phyloP scores from a whole-genome alignment of 1,284 basidiomycete genomes.

The Lentinula novae-zelandiae region DNA sequence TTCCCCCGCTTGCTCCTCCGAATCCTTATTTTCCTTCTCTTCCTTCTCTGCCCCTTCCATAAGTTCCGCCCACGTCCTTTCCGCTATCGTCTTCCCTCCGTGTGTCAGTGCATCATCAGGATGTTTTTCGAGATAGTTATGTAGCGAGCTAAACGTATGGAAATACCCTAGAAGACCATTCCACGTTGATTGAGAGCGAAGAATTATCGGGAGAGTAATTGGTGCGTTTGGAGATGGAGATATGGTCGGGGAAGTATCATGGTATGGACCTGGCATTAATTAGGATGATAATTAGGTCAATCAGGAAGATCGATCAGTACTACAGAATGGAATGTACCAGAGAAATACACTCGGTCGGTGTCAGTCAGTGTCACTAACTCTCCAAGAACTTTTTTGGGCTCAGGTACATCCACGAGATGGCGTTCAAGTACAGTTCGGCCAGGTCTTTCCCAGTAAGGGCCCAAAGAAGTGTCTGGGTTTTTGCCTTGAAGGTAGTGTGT shows the following conservation, averaged over 20 bases:
- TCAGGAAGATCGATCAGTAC: not conserved
- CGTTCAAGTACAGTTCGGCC: slow-evolving; percentile 75
- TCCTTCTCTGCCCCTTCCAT: slow-evolving; percentile 35
- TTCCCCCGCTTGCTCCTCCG: not conserved
- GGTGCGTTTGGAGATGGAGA: slow-evolving; percentile 15
- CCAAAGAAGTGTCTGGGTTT: slow-evolving; percentile 53
- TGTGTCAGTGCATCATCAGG: slow-evolving; percentile 47
- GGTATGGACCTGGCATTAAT: slow-evolving; percentile 17
- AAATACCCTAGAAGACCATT: slow-evolving; percentile 65
- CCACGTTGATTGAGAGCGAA: slow-evolving; percentile 64
- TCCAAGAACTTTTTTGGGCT: slow-evolving; percentile 36
- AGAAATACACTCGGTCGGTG: slow-evolving; percentile 53
- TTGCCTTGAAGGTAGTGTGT: slow-evolving; percentile 56
- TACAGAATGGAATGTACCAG: slow-evolving; percentile 32
- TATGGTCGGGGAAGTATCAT: slow-evolving; percentile 37
- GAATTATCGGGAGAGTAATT: slow-evolving; percentile 47
- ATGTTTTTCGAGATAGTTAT: slow-evolving; percentile 64
- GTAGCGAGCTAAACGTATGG: slow-evolving; percentile 68
- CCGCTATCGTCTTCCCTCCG: slow-evolving; percentile 59
- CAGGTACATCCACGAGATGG: slow-evolving; percentile 66
- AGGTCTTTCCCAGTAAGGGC: slow-evolving; percentile 78
- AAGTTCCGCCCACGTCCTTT: slow-evolving; percentile 55
- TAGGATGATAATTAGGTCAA: slow-evolving; percentile 1
- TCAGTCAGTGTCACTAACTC: slow-evolving; percentile 26
- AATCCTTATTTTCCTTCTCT: slow-evolving; percentile 18